Percentiles rank a stretch among this genome's conserved stretches.
These are phyloP conservation scores for Prunus padus DNA, from an alignment of 306 rosid genomes.

Conservation along the genomic window DNA sequence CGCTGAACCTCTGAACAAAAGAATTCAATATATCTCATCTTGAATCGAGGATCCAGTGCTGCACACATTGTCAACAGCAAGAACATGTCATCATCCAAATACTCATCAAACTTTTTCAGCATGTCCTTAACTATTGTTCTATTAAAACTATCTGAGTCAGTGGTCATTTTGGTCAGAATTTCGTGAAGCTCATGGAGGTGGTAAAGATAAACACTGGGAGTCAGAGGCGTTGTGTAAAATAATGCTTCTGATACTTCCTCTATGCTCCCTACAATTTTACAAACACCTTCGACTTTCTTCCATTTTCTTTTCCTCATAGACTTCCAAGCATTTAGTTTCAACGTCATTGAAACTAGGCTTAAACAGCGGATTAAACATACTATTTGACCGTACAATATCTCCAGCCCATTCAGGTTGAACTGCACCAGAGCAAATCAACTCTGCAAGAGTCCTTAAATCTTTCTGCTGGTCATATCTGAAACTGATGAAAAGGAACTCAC, in stretches of 20 bases:
- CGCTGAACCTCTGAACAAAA: neutral
- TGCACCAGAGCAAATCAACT: conserved; percentile 6
- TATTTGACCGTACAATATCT: neutral
- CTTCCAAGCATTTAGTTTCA: conserved; percentile 8
- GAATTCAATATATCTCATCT: conserved; percentile 15
- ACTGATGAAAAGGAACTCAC: neutral
- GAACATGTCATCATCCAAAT: conserved; percentile 18
- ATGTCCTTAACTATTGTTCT: neutral
- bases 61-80: conserved; percentile 18
- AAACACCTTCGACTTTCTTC: conserved; percentile 2
- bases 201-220: conserved; percentile 16
- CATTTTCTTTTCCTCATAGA: neutral
- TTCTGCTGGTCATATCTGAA: neutral
- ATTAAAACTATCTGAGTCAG: neutral
- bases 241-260: conserved; percentile 16
- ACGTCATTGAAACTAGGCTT: conserved; percentile 6
- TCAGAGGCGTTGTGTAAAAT: conserved; percentile 1
- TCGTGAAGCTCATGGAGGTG: conserved; percentile 6
- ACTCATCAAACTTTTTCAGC: conserved; percentile 14
- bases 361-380: neutral
- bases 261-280: conserved; percentile 13
- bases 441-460: neutral
- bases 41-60: conserved; percentile 25
- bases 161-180: neutral
- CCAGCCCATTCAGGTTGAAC: no score